These are phyloP conservation scores for Antarctomyces pellizariae DNA, from an alignment of 495 filamentous ascomycete genomes.

Conservation along the genomic window DNA sequence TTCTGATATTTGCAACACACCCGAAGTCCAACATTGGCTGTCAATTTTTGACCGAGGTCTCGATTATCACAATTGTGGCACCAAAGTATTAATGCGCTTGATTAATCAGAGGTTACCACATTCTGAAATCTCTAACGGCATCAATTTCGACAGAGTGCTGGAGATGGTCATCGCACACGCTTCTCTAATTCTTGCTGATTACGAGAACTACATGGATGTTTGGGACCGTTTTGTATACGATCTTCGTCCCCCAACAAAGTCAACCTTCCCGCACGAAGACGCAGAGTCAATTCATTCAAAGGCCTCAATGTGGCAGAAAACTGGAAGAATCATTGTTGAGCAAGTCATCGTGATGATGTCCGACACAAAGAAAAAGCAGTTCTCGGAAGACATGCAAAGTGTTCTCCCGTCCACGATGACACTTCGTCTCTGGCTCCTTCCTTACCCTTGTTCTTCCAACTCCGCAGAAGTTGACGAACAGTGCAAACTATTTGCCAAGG, in stretches of 20 bases:
- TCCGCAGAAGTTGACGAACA: constrained; percentile 1
- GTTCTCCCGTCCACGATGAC: constrained; percentile 11
- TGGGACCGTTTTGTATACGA: constrained; percentile 6
- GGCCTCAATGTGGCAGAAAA: constrained; percentile 1
- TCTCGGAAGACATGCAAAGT: constrained; percentile 3
- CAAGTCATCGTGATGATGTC: constrained; percentile 6
- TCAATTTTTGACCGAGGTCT: constrained; percentile 4
- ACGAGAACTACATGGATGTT: constrained; percentile 2
- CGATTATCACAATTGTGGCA: neutral
- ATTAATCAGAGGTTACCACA: no score
- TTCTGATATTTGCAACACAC: constrained; percentile 4
- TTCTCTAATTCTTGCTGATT: constrained; percentile 7
- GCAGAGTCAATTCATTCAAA: neutral
- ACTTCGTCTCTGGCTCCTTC: constrained; percentile 11
- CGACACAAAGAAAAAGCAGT: constrained; percentile 4
- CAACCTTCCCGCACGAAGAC: neutral
- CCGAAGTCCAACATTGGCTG: constrained; percentile 13
- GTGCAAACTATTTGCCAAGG: constrained; percentile 1
- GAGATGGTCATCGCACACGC: constrained; percentile 5
- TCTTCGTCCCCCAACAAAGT: neutral
- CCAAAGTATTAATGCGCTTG: constrained; percentile 1
- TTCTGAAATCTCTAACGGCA: neutral
- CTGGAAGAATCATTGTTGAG: constrained; percentile 8
- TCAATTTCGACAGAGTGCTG: constrained; percentile 1
- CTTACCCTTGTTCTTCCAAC: constrained; percentile 8